Evolutionary conservation across 371 early-diverging fungal species (phyloP), one percentile per base, ranked within the genome.

Genomic region (Mucor mucedo): DNA sequence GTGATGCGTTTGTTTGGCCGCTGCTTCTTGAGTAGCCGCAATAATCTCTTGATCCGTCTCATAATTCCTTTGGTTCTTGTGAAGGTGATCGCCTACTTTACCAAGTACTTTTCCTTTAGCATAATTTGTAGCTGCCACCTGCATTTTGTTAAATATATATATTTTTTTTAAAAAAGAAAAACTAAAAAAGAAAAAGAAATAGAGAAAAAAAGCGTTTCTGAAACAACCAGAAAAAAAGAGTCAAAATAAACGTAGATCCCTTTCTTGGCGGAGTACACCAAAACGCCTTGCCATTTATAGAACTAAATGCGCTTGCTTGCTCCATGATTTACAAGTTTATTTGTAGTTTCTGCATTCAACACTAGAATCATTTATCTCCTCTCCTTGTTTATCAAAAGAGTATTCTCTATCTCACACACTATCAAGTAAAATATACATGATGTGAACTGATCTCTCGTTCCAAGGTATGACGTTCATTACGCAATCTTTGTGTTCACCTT

Each of bases 31-130:
- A 8, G 63, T 52, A n/a, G 67, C 71, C 7, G 57, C 63, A 39
- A 66, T 27, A 6, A 71, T 48, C 42, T 71, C 65, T 13, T 63
- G 56, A 32, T 71, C 65, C 14, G 68, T 67, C n/a, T 66, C 65
- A 44, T 52, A 66, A 1, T 48, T 29, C 1, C 55, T 58, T 16
- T 41, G 40, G 4, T 53, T 65, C 8, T 29, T 35, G 7, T 65
- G 55, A 10, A 62, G n/a, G 8, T 45, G 33, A 29, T 58, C 32
- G 10, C 65, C 27, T 2, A 47, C 62, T 42, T 61, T 42, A 9
- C 62, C 66, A 7, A 65, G 32, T 10, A 70, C 21, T 27, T 38
- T 60, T 11, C 62, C 29, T 44, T 65, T 65, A n/a, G 62, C 50
- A 28, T 50, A 50, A 4, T 13, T 30, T 50, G 50, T 45, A 32